Evolutionary conservation across 148 eudicot species (phyloP).

Genomic region (Cornus kousa): DNA sequence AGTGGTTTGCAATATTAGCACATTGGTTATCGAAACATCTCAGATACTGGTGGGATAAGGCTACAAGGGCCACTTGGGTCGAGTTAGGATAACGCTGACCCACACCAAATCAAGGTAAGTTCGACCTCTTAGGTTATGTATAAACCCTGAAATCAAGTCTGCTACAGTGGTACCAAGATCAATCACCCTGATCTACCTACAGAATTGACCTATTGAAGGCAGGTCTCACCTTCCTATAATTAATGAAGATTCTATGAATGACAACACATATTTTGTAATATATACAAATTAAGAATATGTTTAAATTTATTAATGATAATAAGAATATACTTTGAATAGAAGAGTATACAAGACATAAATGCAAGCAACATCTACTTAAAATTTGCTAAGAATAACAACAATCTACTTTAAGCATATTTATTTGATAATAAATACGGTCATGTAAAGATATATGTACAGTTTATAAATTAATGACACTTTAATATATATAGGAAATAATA

Average conservation of each 20-base stretch:
- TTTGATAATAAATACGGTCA: not conserved
- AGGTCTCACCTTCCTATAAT: not conserved
- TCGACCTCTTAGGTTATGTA: not conserved
- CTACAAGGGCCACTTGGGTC: not conserved
- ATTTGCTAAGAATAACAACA: not conserved
- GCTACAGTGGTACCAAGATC: not conserved
- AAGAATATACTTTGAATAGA: not conserved
- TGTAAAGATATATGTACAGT: too few species aligned
- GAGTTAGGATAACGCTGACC: not conserved
- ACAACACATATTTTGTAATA: too few species aligned
- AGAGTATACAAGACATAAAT: not conserved
- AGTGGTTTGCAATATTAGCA: not conserved
- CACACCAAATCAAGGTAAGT: not conserved
- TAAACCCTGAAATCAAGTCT: not conserved
- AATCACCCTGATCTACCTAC: not conserved
- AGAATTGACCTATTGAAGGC: not conserved
- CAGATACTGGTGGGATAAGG: not conserved
- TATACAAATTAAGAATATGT: not conserved
- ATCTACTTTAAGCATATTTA: not conserved
- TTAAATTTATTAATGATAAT: not conserved
- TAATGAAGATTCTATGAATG: not conserved
- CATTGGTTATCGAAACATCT: not conserved
- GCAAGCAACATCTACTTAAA: too few species aligned
- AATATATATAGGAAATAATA: too few species aligned
- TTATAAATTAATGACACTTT: too few species aligned